These are phyloP conservation scores for Venturia nashicola DNA, from an alignment of 2,329 filamentous ascomycete species.

Conservation along the genomic window DNA sequence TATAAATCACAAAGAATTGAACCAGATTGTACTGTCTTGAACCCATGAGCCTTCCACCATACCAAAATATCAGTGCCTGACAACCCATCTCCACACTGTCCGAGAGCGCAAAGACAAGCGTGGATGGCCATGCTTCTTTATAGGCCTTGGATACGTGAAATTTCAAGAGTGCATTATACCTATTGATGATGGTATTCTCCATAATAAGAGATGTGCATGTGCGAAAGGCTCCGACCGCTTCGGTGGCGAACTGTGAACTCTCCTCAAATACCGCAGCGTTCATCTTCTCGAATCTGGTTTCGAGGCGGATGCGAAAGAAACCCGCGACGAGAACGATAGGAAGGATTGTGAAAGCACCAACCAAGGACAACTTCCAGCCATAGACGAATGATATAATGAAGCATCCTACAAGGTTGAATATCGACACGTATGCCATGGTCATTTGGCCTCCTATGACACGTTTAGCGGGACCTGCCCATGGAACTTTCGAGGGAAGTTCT, in stretches of 20 bases:
- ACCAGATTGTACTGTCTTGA: constrained; percentile 34
- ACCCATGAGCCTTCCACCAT: constrained; percentile 26
- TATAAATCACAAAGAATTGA: constrained; percentile 41
- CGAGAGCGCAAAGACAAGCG: constrained; percentile 54
- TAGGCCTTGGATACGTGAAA: constrained; percentile 49
- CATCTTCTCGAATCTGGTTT: constrained; percentile 56
- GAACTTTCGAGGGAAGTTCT: not conserved
- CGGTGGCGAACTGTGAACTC: constrained; percentile 62
- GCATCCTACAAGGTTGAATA: constrained; percentile 54
- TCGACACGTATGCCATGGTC: constrained; percentile 45
- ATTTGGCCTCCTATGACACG: constrained; percentile 45
- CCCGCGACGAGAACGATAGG: constrained; percentile 38
- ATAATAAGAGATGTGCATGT: constrained; percentile 61
- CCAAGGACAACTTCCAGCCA: constrained; percentile 65
- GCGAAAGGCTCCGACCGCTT: constrained; percentile 61
- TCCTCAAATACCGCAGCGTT: constrained; percentile 56
- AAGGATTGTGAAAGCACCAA: constrained; percentile 48
- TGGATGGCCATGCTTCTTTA: constrained; percentile 48
- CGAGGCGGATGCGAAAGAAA: constrained; percentile 41
- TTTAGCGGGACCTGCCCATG: not conserved
- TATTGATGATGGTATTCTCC: constrained; percentile 49
- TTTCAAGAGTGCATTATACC: constrained; percentile 48
- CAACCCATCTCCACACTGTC: constrained; percentile 53
- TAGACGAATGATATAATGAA: constrained; percentile 57
- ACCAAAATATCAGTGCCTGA: constrained; percentile 52